Conservation (phyloP, 2,329 filamentous ascomycete species). For the Chaetomiaceae sp. region DNA sequence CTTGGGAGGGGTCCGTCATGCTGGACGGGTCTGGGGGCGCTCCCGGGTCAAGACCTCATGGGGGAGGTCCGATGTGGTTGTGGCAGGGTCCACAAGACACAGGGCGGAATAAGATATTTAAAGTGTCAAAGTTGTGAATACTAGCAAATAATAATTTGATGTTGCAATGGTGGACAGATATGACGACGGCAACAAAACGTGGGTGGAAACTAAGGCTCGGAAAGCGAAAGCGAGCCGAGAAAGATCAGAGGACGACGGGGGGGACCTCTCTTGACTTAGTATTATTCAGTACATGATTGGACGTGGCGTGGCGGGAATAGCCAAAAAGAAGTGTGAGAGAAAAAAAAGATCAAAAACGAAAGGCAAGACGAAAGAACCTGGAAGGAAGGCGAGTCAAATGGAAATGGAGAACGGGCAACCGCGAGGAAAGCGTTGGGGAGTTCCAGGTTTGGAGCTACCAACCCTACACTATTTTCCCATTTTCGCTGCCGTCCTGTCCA, state of each 20-base stretch:
- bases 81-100: not conserved
- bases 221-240: not conserved
- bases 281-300: not conserved
- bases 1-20: constrained; percentile 10
- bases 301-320: not conserved
- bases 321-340: not conserved
- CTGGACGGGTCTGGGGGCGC: too few relatives aligned
- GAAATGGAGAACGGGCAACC: too few relatives aligned
- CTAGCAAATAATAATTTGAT: too few relatives aligned
- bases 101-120: not conserved
- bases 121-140: too few relatives aligned
- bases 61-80: not conserved
- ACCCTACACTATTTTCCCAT: too few relatives aligned
- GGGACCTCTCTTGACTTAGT: too few relatives aligned
- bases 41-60: not conserved
- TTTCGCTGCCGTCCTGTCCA: not conserved
- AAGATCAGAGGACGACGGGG: not conserved
- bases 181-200: constrained; percentile 1
- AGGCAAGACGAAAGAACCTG: too few relatives aligned
- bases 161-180: not conserved
- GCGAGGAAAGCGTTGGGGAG: too few relatives aligned
- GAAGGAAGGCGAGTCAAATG: too few relatives aligned
- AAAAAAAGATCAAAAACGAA: too few relatives aligned
- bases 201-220: not conserved
- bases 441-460: too few relatives aligned